Conservation (phyloP, 768 basidiomycete genomes). For the Amanita muscaria region DNA sequence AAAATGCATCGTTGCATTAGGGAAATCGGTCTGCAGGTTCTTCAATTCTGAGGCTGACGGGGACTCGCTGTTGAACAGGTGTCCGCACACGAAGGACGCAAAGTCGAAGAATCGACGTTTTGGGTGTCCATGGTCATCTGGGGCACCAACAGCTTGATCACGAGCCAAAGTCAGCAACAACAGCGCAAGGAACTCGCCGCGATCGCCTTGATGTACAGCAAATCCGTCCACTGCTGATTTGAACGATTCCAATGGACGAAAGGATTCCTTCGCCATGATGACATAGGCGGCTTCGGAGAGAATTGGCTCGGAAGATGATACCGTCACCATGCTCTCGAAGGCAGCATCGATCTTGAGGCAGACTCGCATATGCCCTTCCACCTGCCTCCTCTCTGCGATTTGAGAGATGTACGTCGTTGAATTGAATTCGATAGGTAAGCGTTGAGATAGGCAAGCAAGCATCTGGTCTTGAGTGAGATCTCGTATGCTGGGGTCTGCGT, state of each 20-base stretch:
- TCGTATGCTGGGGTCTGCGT: background rate
- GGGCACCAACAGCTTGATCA: background rate
- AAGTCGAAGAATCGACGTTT: background rate
- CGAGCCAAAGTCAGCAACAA: no score
- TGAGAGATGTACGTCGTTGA: constrained; percentile 11
- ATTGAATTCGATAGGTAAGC: constrained; percentile 22
- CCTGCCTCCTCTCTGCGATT: constrained; percentile 17
- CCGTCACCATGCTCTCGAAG: constrained; percentile 15
- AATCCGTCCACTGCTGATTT: background rate
- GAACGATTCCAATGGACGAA: no score
- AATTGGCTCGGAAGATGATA: constrained; percentile 19
- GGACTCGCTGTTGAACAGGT: background rate
- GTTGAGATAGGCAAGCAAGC: constrained; percentile 5
- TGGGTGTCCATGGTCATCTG: background rate
- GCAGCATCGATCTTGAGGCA: constrained; percentile 14
- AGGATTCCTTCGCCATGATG: constrained; percentile 7
- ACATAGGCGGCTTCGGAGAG: constrained; percentile 18
- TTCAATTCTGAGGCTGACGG: background rate
- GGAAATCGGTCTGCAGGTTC: background rate
- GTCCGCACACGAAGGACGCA: background rate
- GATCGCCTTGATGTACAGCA: no score
- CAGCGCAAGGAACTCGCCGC: no score
- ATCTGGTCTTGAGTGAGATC: background rate
- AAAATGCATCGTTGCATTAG: no score
- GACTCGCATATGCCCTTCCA: constrained; percentile 25